Evolutionary conservation across 768 basidiomycete genomes (phyloP).

Genomic region (Boletales sp.): DNA sequence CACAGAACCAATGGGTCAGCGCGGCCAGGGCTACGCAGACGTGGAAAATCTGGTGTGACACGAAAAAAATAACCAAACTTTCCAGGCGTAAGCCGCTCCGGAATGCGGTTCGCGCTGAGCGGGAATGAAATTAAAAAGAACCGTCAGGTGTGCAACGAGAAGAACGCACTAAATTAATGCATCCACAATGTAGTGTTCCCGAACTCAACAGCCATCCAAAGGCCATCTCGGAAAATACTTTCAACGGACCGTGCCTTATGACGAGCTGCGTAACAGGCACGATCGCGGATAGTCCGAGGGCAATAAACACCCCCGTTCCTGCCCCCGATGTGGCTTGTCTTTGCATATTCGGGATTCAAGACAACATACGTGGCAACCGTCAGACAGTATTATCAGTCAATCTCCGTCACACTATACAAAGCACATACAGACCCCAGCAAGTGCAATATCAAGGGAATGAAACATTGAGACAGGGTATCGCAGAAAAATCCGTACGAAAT

Average conservation of each 20-base stretch:
- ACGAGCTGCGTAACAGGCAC: slow-evolving; percentile 68
- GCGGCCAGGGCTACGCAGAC: slow-evolving; percentile 72
- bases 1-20: slow-evolving; percentile 57
- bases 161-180: slow-evolving; percentile 76
- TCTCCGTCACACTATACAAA: neutral
- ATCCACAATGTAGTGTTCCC: slow-evolving; percentile 71
- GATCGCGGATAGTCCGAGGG: slow-evolving; percentile 66
- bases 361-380: slow-evolving; percentile 72
- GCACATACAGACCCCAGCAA: slow-evolving; percentile 58
- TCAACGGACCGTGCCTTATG: slow-evolving; percentile 51
- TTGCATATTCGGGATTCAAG: slow-evolving; percentile 72
- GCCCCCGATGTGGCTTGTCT: slow-evolving; percentile 70
- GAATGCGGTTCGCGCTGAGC: slow-evolving; percentile 77
- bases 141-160: slow-evolving; percentile 29
- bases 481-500: slow-evolving; percentile 81
- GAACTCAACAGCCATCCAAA: slow-evolving; percentile 66
- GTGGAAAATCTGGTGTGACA: slow-evolving; percentile 92
- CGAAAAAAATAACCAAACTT: slow-evolving; percentile 72
- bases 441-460: slow-evolving; percentile 50
- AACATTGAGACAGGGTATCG: slow-evolving; percentile 48
- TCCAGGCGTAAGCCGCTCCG: slow-evolving; percentile 72
- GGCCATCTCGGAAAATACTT: slow-evolving; percentile 60
- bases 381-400: slow-evolving; percentile 1
- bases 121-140: slow-evolving; percentile 31
- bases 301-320: slow-evolving; percentile 76